Percentiles rank a stretch among this genome's conserved stretches.
phyloP scores from a whole-genome alignment of 1,284 basidiomycete genomes.

The Ceratobasidium sp. region DNA sequence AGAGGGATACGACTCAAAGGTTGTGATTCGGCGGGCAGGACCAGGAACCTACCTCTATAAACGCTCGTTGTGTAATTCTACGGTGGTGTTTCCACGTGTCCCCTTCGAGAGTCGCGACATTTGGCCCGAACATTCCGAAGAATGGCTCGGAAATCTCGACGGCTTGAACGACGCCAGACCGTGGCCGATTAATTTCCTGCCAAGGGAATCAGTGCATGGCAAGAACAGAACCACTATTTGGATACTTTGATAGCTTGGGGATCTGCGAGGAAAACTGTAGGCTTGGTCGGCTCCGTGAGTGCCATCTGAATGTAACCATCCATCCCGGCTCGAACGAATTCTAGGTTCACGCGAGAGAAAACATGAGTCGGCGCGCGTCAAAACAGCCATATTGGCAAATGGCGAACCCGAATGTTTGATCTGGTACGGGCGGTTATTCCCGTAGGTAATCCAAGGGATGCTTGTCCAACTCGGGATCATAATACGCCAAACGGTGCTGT shows the following conservation, averaged over 20 bases:
- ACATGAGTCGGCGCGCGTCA: slow-evolving; percentile 17
- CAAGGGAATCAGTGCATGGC: not conserved
- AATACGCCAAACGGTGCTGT: slow-evolving; percentile 8
- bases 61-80: slow-evolving; percentile 40
- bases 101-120: slow-evolving; percentile 44
- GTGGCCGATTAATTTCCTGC: slow-evolving; percentile 13
- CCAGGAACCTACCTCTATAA: slow-evolving; percentile 30
- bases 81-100: slow-evolving; percentile 47
- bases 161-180: not conserved
- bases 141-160: not conserved
- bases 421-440: slow-evolving; percentile 18
- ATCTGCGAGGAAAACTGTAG: slow-evolving; percentile 13
- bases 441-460: slow-evolving; percentile 21
- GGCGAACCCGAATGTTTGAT: slow-evolving; percentile 15
- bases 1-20: not conserved
- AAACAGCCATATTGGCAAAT: too few relatives aligned
- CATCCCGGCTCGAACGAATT: slow-evolving; percentile 25
- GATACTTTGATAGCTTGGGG: slow-evolving; percentile 32
- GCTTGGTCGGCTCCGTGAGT: not conserved
- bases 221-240: too few relatives aligned
- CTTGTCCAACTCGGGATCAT: not conserved
- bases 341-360: not conserved
- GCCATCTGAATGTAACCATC: slow-evolving; percentile 34
- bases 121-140: slow-evolving; percentile 40
- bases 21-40: not conserved